Conservation (phyloP, 2,329 filamentous ascomycete genomes). For the Stachybotrys chlorohalonatus region DNA sequence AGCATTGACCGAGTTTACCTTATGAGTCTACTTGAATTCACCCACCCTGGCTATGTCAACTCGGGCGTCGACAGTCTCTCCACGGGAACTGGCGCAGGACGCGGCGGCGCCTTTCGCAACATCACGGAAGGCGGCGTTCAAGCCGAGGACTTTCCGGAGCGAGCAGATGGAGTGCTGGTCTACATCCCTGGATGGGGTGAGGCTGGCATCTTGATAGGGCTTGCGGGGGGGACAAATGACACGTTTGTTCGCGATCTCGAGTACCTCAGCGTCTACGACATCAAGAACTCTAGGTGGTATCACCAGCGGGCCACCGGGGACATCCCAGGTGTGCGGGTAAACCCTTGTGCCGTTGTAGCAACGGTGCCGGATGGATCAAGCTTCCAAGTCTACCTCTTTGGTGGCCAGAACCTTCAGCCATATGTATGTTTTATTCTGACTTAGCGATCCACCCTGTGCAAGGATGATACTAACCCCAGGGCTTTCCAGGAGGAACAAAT, state of each 20-base stretch:
- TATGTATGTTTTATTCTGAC: constrained; percentile 27
- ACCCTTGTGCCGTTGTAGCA: constrained; percentile 52
- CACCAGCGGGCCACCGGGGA: constrained; percentile 45
- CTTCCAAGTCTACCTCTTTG: constrained; percentile 72
- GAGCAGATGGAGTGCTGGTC: constrained; percentile 64
- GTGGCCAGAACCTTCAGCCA: constrained; percentile 64
- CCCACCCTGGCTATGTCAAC: constrained; percentile 61
- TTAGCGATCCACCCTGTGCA: not conserved
- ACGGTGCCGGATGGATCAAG: constrained; percentile 62
- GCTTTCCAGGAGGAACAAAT: constrained; percentile 31
- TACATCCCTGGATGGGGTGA: constrained; percentile 68
- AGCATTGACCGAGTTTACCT: constrained; percentile 57
- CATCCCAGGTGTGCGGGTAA: constrained; percentile 41
- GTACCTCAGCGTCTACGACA: constrained; percentile 59
- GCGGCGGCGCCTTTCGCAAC: constrained; percentile 59
- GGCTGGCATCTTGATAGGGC: constrained; percentile 60
- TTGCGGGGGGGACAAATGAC: constrained; percentile 62
- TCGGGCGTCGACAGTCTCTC: constrained; percentile 48
- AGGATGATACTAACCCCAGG: constrained; percentile 2
- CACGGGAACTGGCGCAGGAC: constrained; percentile 44
- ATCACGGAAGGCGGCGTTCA: constrained; percentile 65
- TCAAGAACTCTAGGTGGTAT: constrained; percentile 51
- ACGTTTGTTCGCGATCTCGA: constrained; percentile 51
- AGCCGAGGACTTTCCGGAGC: constrained; percentile 56
- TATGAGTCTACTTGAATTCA: constrained; percentile 67